Evolutionary conservation across 2,329 filamentous ascomycete genomes (phyloP).

Genomic region (Aureobasidium sp.): DNA sequence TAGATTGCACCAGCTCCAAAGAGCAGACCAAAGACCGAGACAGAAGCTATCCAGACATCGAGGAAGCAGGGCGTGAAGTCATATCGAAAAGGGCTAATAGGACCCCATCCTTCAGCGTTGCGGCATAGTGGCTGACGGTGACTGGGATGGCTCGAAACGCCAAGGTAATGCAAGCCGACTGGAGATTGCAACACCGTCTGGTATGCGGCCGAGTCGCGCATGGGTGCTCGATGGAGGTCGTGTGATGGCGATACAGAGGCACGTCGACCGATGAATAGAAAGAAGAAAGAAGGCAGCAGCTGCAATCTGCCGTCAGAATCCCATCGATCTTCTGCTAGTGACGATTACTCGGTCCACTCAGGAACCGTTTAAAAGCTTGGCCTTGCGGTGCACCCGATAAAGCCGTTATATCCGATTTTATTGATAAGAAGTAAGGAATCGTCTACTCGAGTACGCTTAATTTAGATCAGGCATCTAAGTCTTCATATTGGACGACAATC

Average conservation of each 20-base stretch:
- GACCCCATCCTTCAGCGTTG: slow-evolving; percentile 92
- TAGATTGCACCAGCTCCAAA: slow-evolving; percentile 71
- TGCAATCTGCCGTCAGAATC: slow-evolving; percentile 7
- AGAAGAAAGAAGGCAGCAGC: slow-evolving; percentile 1
- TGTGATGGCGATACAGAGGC: slow-evolving; percentile 6
- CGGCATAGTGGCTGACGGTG: slow-evolving; percentile 66
- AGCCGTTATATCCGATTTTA: background rate
- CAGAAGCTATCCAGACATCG: slow-evolving; percentile 75
- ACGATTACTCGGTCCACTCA: slow-evolving; percentile 2
- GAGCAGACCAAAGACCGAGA: slow-evolving; percentile 72
- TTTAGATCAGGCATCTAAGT: background rate
- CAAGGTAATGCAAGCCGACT: slow-evolving; percentile 12
- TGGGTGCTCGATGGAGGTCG: background rate
- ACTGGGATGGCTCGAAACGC: background rate
- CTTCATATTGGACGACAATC: background rate
- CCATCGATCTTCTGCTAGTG: background rate
- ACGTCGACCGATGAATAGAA: slow-evolving; percentile 1
- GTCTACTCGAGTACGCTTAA: background rate
- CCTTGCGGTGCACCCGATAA: background rate
- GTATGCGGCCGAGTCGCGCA: slow-evolving; percentile 12
- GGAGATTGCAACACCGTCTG: slow-evolving; percentile 12
- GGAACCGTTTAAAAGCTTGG: slow-evolving; percentile 9
- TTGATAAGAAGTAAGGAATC: background rate
- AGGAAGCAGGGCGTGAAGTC: slow-evolving; percentile 98
- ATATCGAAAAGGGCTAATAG: slow-evolving; percentile 76